A percentile compares a stretch with the other conserved stretches of the same genome.
Evolutionary conservation across 257 asterid species (phyloP).

Genomic region (Verbascum thapsus): DNA sequence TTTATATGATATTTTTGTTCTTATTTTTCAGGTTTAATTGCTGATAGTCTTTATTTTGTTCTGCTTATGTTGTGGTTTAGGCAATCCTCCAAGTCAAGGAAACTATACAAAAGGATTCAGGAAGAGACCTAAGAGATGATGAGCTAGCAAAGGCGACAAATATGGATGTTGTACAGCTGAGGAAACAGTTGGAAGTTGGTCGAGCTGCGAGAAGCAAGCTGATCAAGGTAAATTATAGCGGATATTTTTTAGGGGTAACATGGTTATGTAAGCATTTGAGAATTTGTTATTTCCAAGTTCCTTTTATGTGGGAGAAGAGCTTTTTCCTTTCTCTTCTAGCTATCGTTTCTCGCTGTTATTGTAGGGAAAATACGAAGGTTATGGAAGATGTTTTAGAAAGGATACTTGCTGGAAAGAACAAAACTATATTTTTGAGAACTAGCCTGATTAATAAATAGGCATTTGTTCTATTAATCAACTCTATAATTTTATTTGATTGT

Average conservation of each 20-base stretch:
- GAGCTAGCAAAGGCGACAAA: constrained; percentile 50
- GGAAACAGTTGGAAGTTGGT: constrained; percentile 55
- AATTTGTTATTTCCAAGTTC: constrained; percentile 16
- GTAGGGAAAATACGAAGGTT: constrained; percentile 5
- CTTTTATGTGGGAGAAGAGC: background rate
- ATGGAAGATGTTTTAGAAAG: background rate
- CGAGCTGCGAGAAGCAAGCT: constrained; percentile 61
- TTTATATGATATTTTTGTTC: background rate
- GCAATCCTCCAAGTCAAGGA: constrained; percentile 53
- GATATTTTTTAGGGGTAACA: background rate
- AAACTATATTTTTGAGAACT: background rate
- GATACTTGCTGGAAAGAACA: background rate
- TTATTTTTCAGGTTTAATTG: background rate
- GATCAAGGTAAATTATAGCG: constrained; percentile 47
- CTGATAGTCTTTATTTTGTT: constrained; percentile 6
- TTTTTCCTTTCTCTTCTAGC: constrained; percentile 3
- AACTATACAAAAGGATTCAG: constrained; percentile 43
- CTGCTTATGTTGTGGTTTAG: constrained; percentile 26
- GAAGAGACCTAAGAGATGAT: constrained; percentile 46
- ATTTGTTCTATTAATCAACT: background rate
- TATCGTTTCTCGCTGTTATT: background rate
- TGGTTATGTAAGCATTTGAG: background rate
- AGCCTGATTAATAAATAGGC: background rate
- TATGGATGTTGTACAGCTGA: constrained; percentile 35
- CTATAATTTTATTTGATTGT: constrained; percentile 1